Evolutionary conservation across 2,329 filamentous ascomycete species (phyloP).

Genomic region (Tolypocladium cylindrosporum): DNA sequence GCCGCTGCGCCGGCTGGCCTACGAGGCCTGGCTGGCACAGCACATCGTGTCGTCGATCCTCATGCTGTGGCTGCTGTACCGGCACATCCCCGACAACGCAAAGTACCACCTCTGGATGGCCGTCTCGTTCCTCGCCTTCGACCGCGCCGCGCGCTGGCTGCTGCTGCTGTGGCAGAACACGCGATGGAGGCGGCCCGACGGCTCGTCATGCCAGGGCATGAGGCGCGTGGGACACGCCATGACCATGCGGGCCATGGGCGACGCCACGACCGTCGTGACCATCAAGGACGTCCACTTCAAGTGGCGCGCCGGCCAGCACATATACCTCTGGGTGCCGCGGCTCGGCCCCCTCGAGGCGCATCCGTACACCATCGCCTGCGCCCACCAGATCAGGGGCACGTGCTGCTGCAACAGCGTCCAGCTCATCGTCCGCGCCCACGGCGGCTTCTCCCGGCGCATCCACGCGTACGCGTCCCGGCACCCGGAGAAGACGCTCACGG

Average conservation of each 20-base stretch:
- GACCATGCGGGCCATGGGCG: constrained; percentile 35
- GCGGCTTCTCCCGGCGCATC: constrained; percentile 46
- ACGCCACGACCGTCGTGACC: constrained; percentile 45
- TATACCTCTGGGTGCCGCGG: constrained; percentile 50
- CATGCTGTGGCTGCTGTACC: constrained; percentile 53
- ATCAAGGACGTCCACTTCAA: constrained; percentile 49
- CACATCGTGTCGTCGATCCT: constrained; percentile 52
- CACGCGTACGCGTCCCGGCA: constrained; percentile 33
- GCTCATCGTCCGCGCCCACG: constrained; percentile 45
- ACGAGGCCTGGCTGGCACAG: constrained; percentile 61
- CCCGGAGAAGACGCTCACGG: constrained; percentile 17
- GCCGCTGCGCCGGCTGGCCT: constrained; percentile 54
- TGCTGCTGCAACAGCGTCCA: constrained; percentile 51
- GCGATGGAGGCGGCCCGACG: constrained; percentile 27
- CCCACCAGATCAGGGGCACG: constrained; percentile 37
- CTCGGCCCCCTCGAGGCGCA: constrained; percentile 46
- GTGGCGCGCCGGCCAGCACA: constrained; percentile 50
- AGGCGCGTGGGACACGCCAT: constrained; percentile 43
- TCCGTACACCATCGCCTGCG: constrained; percentile 52
- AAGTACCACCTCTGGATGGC: constrained; percentile 57
- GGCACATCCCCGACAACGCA: constrained; percentile 51
- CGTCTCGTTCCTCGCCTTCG: constrained; percentile 51
- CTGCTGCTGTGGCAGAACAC: constrained; percentile 44
- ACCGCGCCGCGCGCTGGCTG: constrained; percentile 43
- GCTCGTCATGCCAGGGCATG: constrained; percentile 34